Base-by-base conservation (phyloP, 208 protist species). In the Endotrypanum monterogeii region DNA sequence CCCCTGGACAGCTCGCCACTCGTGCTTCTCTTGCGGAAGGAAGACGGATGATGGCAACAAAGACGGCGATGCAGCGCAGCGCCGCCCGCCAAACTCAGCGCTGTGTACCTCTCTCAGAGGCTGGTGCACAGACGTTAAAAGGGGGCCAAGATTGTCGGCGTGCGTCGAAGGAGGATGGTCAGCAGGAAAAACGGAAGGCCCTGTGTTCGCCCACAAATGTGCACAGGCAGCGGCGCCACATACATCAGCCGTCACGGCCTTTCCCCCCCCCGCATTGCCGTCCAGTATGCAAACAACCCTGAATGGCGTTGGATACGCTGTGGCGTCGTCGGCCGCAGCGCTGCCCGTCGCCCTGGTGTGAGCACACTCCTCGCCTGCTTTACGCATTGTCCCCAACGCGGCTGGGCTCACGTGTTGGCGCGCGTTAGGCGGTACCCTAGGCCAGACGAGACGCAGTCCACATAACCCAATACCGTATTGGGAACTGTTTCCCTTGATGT, bases 361-460 rank as follows among this genome's bases (percentile, higher is more conserved):
- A 61, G 8, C n/a, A 30, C 9, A 41, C 7, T 20, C 28, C 56
- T 41, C 7, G 37, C 20, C 18, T n/a, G 18, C 7, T 28, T 23
- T 25, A n/a, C 60, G 8, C 60, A 3, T 35, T 23, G 12, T 11
- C 44, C 35, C 37, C 25, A 25, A 7, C 20, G 60, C 23, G 60
- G 35, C 28, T 23, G 11, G 20, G 37, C 20, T 46, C 60, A 9
- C 60, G 2, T 35, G 39, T 41, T 30, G 20, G 20, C 20, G 37
- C 60, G 20, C 11, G 60, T 65, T 23, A 23, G 46, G 35, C 60
- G 60, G 2, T 23, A 9, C n/a, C 32, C 28, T 35, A 18, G 20
- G 60, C 60, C 60, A 62, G 1, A 41, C 60, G 7, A 65, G 60
- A 65, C 37, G 60, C 60, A 65, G 12, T 48, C 35, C 60, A n/a